Conservation (phyloP, 805 yeast genomes). For the Komagataella phaffii region DNA sequence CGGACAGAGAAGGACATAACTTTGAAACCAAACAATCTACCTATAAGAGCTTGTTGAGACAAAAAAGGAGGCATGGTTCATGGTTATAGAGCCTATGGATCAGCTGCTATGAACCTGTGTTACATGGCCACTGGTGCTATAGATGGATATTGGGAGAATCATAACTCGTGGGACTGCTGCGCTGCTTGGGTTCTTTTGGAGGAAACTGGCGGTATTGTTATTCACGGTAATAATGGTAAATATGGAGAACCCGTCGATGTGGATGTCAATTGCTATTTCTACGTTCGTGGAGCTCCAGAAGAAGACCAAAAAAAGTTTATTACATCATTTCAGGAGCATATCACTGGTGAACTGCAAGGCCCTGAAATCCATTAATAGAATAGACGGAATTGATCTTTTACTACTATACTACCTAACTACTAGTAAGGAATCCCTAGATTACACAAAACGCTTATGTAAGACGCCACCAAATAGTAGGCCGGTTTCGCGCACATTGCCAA, state of each 20-base stretch:
- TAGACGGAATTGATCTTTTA: background rate
- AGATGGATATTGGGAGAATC: slow-evolving; percentile 50
- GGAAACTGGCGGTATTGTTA: slow-evolving; percentile 46
- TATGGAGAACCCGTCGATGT: slow-evolving; percentile 33
- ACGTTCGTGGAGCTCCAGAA: slow-evolving; percentile 7
- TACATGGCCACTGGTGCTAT: slow-evolving; percentile 43
- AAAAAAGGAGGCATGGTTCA: slow-evolving; percentile 45
- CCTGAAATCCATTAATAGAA: background rate
- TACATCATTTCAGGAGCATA: slow-evolving; percentile 4
- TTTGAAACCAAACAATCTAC: slow-evolving; percentile 36
- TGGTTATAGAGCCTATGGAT: slow-evolving; percentile 48
- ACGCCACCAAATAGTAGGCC: background rate
- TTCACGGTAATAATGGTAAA: slow-evolving; percentile 36
- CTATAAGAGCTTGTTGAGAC: slow-evolving; percentile 26
- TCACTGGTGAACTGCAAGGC: slow-evolving; percentile 2
- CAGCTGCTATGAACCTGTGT: slow-evolving; percentile 52
- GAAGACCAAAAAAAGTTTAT: slow-evolving; percentile 7
- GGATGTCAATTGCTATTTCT: slow-evolving; percentile 5
- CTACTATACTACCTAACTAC: background rate
- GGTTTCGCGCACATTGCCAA: background rate
- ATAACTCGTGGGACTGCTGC: slow-evolving; percentile 58
- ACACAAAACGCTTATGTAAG: background rate
- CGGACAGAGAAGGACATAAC: slow-evolving; percentile 39
- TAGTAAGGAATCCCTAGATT: no score
- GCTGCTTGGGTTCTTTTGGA: slow-evolving; percentile 51